Evolutionary conservation across 1,284 basidiomycete genomes (phyloP).

Genomic region (Naganishia sp.): DNA sequence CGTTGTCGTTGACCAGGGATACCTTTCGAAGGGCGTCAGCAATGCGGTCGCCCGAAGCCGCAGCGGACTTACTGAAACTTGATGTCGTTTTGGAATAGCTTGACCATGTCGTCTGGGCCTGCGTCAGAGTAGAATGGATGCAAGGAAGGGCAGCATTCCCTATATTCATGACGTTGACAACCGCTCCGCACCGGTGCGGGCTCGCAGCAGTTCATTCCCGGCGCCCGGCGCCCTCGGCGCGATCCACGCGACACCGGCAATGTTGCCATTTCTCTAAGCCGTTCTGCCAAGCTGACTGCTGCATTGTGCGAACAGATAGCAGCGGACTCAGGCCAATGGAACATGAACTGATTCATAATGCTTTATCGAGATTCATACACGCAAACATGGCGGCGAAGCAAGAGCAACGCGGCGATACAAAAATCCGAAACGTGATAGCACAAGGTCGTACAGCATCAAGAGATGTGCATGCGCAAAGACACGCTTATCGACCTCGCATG

Average conservation of each 20-base stretch:
- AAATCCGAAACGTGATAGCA: not conserved
- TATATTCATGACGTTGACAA: slow-evolving; percentile 1
- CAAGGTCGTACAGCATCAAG: not conserved
- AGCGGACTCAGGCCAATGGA: not conserved
- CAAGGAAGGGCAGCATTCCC: too few relatives aligned
- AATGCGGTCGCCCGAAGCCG: not conserved
- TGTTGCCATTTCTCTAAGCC: too few relatives aligned
- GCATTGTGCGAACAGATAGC: too few relatives aligned
- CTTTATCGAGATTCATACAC: not conserved
- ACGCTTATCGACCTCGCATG: slow-evolving; percentile 43
- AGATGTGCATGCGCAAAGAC: not conserved
- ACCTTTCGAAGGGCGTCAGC: slow-evolving; percentile 7
- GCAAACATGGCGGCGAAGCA: not conserved
- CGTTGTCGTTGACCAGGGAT: slow-evolving; percentile 34
- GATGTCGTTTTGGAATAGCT: slow-evolving; percentile 34
- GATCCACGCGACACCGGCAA: not conserved
- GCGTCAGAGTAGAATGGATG: not conserved
- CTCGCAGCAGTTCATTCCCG: not conserved
- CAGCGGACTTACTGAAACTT: slow-evolving; percentile 28
- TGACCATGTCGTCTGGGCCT: slow-evolving; percentile 30
- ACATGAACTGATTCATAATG: not conserved
- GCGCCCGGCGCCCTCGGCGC: not conserved
- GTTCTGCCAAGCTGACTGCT: too few relatives aligned
- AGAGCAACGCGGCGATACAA: not conserved
- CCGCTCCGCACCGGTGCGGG: not conserved